Conservation (phyloP, 495 filamentous ascomycete species). For the Lophiostoma macrostomum region DNA sequence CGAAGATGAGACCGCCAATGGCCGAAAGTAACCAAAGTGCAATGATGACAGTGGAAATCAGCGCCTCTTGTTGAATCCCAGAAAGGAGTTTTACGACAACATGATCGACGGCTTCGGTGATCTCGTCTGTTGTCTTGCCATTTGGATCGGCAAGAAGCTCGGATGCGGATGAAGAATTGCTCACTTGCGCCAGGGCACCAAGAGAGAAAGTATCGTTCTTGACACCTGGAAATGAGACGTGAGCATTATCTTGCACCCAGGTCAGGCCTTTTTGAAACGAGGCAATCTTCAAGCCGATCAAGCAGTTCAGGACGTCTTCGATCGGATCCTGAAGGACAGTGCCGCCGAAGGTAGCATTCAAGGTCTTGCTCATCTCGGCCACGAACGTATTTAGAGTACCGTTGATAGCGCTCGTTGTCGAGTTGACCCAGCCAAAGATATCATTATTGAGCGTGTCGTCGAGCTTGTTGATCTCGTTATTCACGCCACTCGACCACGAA, state of each 20-base stretch:
- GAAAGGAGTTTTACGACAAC: slow-evolving; percentile 61
- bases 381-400: slow-evolving; percentile 80
- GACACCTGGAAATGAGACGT: slow-evolving; percentile 75
- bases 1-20: slow-evolving; percentile 67
- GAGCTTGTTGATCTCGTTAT: slow-evolving; percentile 64
- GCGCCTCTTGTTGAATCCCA: slow-evolving; percentile 67
- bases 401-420: slow-evolving; percentile 76
- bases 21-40: slow-evolving; percentile 72
- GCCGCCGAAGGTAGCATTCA: slow-evolving; percentile 74
- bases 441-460: slow-evolving; percentile 76
- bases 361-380: slow-evolving; percentile 62
- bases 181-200: slow-evolving; percentile 65
- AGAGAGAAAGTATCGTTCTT: slow-evolving; percentile 78
- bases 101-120: slow-evolving; percentile 68
- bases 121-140: slow-evolving; percentile 67
- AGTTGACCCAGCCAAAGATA: slow-evolving; percentile 85
- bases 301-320: slow-evolving; percentile 56
- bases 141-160: slow-evolving; percentile 74
- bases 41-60: slow-evolving; percentile 70
- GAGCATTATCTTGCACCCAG: slow-evolving; percentile 82
- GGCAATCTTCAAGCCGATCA: slow-evolving; percentile 42
- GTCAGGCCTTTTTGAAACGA: slow-evolving; percentile 78
- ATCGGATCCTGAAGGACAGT: slow-evolving; percentile 74
- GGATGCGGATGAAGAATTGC: slow-evolving; percentile 49
- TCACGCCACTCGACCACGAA: slow-evolving; percentile 74